These are phyloP conservation scores for Mallotus nudiflorus DNA, from an alignment of 345 rosid species.

Conservation along the genomic window DNA sequence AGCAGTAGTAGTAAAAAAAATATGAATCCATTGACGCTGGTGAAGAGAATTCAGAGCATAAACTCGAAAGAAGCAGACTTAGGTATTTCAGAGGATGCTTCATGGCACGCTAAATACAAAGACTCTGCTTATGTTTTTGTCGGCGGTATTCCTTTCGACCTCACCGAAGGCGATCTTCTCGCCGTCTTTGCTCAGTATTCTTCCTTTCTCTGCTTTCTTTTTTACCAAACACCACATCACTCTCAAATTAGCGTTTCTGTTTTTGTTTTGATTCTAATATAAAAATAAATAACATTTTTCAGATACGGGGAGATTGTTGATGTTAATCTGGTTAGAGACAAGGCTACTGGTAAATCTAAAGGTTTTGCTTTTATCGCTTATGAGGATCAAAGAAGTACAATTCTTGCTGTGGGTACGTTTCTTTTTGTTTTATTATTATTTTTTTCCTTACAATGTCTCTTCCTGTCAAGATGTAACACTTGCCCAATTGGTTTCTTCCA, in stretches of 20 bases:
- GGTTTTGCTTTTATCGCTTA: slow-evolving; percentile 90
- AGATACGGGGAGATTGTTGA: slow-evolving; percentile 93
- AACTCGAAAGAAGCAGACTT: slow-evolving; percentile 73
- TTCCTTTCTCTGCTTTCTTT: neutral
- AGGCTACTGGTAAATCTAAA: slow-evolving; percentile 86
- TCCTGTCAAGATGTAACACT: neutral
- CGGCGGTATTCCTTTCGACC: slow-evolving; percentile 88
- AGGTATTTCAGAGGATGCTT: slow-evolving; percentile 83
- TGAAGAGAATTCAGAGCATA: slow-evolving; percentile 74
- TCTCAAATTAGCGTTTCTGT: neutral
- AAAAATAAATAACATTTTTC: neutral
- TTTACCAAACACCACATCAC: neutral
- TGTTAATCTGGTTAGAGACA: slow-evolving; percentile 86
- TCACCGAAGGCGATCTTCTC: slow-evolving; percentile 95
- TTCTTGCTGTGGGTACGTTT: slow-evolving; percentile 82
- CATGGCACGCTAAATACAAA: slow-evolving; percentile 95
- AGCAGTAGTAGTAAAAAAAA: neutral
- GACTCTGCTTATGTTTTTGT: slow-evolving; percentile 76
- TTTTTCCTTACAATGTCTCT: neutral
- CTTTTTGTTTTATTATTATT: neutral
- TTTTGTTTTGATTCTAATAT: neutral
- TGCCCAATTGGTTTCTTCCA: neutral
- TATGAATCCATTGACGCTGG: slow-evolving; percentile 81
- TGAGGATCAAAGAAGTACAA: slow-evolving; percentile 94
- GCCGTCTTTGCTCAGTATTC: slow-evolving; percentile 88